Evolutionary conservation across 169 alveolate genomes (phyloP).

Genomic region (Ichthyophthirius multifiliis): DNA sequence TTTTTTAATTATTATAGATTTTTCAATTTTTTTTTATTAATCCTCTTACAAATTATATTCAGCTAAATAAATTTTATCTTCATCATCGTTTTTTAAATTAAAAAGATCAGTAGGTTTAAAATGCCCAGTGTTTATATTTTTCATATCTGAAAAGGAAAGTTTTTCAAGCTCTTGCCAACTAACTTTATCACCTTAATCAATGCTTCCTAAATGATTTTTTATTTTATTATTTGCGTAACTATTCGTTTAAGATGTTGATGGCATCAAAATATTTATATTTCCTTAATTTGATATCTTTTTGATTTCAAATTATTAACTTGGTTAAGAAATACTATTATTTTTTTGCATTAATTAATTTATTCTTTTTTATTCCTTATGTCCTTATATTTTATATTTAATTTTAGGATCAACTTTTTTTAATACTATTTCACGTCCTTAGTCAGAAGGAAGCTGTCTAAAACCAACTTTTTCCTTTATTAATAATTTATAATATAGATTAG

Average conservation of each 20-base stretch:
- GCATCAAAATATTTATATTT: too few species aligned
- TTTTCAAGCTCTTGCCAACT: background rate
- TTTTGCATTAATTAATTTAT: too few species aligned
- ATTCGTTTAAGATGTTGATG: too few species aligned
- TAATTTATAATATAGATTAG: background rate
- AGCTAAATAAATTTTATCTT: background rate
- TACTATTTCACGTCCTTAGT: background rate
- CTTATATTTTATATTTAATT: background rate
- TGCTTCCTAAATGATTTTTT: background rate
- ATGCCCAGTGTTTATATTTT: background rate
- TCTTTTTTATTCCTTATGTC: background rate
- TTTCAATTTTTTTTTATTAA: background rate
- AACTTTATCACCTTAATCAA: background rate
- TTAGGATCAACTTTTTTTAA: conserved; percentile 1
- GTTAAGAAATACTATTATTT: too few species aligned
- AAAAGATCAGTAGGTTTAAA: conserved; percentile 4
- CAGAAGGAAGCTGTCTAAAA: background rate
- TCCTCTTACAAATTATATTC: background rate
- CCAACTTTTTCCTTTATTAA: background rate
- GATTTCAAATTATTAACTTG: too few species aligned
- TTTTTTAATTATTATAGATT: background rate
- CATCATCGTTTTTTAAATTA: background rate
- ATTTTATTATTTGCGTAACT: background rate
- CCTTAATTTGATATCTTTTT: too few species aligned
- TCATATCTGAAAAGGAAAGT: background rate